phyloP scores from a whole-genome alignment of 129 eudicot species.

The Apium graveolens region DNA sequence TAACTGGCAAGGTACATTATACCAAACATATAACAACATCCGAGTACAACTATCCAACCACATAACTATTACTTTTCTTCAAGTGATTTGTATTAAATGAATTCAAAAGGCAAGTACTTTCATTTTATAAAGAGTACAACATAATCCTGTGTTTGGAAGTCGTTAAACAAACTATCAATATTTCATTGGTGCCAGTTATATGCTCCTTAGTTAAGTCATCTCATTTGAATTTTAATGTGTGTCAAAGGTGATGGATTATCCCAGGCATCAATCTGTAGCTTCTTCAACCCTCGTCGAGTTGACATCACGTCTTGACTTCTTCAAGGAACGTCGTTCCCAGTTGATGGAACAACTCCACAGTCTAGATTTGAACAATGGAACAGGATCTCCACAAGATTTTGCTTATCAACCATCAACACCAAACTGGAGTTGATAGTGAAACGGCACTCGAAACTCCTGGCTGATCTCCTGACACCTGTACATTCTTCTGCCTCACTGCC shows the following conservation, averaged over 20 bases:
- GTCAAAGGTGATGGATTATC: slow-evolving; percentile 55
- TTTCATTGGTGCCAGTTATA: background rate
- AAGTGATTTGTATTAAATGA: background rate
- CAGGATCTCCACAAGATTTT: slow-evolving; percentile 52
- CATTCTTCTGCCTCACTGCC: slow-evolving; percentile 2
- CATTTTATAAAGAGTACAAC: background rate
- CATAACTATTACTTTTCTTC: background rate
- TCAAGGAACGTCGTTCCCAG: slow-evolving; percentile 87
- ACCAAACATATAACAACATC: background rate
- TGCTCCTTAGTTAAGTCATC: background rate
- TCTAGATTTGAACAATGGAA: slow-evolving; percentile 66
- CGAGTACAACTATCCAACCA: background rate
- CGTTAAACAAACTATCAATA: background rate
- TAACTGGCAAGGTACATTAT: background rate
- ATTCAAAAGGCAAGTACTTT: background rate
- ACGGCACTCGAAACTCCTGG: background rate
- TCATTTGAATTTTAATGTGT: background rate
- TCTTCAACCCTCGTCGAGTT: slow-evolving; percentile 86
- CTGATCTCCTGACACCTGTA: background rate
- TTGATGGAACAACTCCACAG: slow-evolving; percentile 92
- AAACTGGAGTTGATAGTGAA: slow-evolving; percentile 44
- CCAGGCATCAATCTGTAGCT: slow-evolving; percentile 61
- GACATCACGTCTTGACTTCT: slow-evolving; percentile 90
- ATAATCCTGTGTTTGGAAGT: background rate
- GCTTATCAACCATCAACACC: slow-evolving; percentile 68